These are phyloP conservation scores for Parathielavia hyrcaniae DNA, from an alignment of 495 filamentous ascomycete species.

Conservation along the genomic window DNA sequence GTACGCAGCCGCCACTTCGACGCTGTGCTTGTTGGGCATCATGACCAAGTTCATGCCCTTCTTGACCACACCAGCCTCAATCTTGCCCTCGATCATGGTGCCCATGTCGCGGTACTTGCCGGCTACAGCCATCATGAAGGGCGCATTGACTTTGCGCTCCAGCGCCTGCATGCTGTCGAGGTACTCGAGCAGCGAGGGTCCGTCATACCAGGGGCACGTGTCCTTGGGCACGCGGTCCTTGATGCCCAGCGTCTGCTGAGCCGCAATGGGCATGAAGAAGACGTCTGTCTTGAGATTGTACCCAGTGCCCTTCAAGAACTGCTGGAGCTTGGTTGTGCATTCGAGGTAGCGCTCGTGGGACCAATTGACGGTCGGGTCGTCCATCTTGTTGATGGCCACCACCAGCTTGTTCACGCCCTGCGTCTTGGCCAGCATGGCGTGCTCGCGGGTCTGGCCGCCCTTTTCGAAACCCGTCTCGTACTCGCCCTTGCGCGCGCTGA, in stretches of 20 bases:
- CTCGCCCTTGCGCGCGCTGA: slow-evolving; percentile 94
- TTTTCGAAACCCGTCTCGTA: slow-evolving; percentile 99
- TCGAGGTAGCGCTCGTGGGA: slow-evolving; percentile 85
- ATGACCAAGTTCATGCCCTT: slow-evolving; percentile 76
- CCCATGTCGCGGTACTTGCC: slow-evolving; percentile 97
- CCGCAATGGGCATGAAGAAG: slow-evolving; percentile 93
- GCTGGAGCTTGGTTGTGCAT: slow-evolving; percentile 79
- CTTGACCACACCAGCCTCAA: slow-evolving; percentile 84
- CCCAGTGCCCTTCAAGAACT: slow-evolving; percentile 83
- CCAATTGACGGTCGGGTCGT: slow-evolving; percentile 94
- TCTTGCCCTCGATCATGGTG: slow-evolving; percentile 94
- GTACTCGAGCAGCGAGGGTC: slow-evolving; percentile 91
- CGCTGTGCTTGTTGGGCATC: slow-evolving; percentile 87
- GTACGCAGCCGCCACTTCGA: slow-evolving; percentile 76
- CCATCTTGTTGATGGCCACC: slow-evolving; percentile 97
- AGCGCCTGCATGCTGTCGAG: slow-evolving; percentile 84
- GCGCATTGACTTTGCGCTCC: slow-evolving; percentile 93
- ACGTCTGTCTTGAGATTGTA: slow-evolving; percentile 91
- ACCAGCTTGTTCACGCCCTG: slow-evolving; percentile 93
- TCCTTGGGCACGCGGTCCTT: slow-evolving; percentile 78
- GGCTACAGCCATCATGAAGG: slow-evolving; percentile 98
- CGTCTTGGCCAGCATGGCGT: slow-evolving; percentile 96
- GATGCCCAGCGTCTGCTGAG: slow-evolving; percentile 76
- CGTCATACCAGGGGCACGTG: slow-evolving; percentile 75
- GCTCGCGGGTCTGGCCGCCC: slow-evolving; percentile 94